Base-by-base conservation (phyloP, 305 asterid genomes). In the Fraxinus albicans region DNA sequence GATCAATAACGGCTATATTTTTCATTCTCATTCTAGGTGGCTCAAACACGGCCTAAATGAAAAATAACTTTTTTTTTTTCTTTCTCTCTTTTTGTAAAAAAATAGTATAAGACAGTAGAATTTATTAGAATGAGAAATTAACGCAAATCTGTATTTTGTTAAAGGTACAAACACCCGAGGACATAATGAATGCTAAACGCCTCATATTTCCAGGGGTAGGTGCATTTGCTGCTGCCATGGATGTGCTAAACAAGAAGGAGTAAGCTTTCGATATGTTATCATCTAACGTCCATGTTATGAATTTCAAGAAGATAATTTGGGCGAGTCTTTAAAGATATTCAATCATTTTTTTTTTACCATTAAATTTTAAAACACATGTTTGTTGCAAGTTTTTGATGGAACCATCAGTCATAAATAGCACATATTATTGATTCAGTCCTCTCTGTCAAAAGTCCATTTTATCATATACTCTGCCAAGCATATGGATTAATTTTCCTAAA, bases 151-250 rank as follows among this genome's bases (percentile, higher is more conserved):
- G 74, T 63, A 29, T 21, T 8, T 27, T 27, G 72, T 31, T 60
- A 42, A 83, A 96, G 99, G 99, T 96, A 31, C 93, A 91, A 91
- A 83, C 89, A 47, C 96, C 98, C 0, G 92, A 94, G 77, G 99
- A 96, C 84, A 93, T 96, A 79, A 83, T 91, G 88, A 91, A 89
- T 86, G 98, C 99, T 76, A 88, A 88, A 27, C 91, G 94, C 55
- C 98, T 96, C 83, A 87, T 96, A 83, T 96, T 96, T 81, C 98
- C 98, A 42, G 99, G 99, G 29, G 99, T 96, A 63, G 99, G 99
- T 77, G 98, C 99, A 67, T 96, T 96, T 88, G 97, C 96, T 50
- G 88, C 98, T 79, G 99, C 99, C 67, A 96, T 96, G 98, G 98
- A 96, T 76, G 98, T 93, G 79, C 86, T 96, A 79, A 90, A 89